phyloP scores from a whole-genome alignment of 139 green algal species.

The Chlorella sp. region DNA sequence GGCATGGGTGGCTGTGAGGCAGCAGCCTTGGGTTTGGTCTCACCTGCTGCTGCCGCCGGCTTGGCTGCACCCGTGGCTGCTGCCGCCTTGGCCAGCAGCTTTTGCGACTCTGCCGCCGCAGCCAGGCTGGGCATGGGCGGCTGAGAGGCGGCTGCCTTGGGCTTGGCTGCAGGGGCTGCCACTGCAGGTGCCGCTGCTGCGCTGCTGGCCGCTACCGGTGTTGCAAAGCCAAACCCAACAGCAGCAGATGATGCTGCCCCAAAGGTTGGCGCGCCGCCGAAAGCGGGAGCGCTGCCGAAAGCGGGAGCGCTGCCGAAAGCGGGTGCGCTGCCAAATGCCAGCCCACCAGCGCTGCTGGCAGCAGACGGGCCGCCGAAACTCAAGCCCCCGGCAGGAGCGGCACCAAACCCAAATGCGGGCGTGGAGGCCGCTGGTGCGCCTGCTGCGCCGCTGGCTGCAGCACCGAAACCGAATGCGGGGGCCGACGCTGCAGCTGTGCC shows the following conservation, averaged over 20 bases:
- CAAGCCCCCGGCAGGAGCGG: not conserved
- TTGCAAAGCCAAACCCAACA: not conserved
- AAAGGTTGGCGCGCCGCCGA: not conserved
- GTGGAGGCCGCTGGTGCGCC: not conserved
- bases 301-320: not conserved
- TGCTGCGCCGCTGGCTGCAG: not conserved
- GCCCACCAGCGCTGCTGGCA: not conserved
- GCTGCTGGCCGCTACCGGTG: not conserved
- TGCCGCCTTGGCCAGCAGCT: constrained; percentile 28
- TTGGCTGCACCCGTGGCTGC: constrained; percentile 1
- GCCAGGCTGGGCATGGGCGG: constrained; percentile 27
- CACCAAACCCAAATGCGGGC: constrained; percentile 1
- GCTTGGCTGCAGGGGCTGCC: not conserved
- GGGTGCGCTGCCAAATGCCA: not conserved
- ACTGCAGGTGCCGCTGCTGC: not conserved
- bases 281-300: not conserved
- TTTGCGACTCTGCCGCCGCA: constrained; percentile 6
- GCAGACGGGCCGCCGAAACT: constrained; percentile 11
- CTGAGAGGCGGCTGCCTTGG: not conserved
- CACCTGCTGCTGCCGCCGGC: not conserved
- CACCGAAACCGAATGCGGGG: constrained; percentile 21
- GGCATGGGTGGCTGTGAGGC: constrained; percentile 14
- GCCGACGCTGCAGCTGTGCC: not conserved
- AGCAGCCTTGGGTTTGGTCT: not conserved
- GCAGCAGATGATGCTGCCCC: not conserved